phyloP scores from a whole-genome alignment of 345 rosid species.

The Isatis tinctoria region DNA sequence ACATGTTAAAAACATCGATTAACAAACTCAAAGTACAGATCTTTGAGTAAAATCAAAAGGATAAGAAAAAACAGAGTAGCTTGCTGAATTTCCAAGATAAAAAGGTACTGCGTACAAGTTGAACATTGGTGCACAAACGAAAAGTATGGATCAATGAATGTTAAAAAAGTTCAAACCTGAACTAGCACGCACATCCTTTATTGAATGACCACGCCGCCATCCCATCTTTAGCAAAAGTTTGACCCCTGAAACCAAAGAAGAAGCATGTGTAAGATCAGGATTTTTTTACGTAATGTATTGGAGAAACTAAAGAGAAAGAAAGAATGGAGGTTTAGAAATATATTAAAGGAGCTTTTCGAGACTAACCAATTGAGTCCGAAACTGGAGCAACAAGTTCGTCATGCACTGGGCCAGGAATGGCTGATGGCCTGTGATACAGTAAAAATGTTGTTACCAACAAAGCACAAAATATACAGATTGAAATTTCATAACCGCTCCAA shows the following conservation, averaged over 20 bases:
- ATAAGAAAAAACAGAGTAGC: background rate
- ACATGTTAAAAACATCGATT: conserved; percentile 3
- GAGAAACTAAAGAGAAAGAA: background rate
- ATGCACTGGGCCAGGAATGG: conserved; percentile 92
- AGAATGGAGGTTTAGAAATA: background rate
- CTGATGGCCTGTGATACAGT: conserved; percentile 67
- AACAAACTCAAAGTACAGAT: background rate
- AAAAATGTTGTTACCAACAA: conserved; percentile 10
- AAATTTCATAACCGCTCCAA: too few species aligned
- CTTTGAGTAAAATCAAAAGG: background rate
- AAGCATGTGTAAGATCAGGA: conserved; percentile 17
- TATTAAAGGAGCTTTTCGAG: conserved; percentile 6
- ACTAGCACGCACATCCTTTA: conserved; percentile 62
- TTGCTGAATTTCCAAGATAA: background rate
- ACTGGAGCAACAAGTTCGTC: conserved; percentile 85
- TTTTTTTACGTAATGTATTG: background rate
- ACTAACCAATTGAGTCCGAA: conserved; percentile 88
- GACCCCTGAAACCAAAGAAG: conserved; percentile 51
- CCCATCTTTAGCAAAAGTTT: conserved; percentile 90
- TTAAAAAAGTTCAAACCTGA: conserved; percentile 32
- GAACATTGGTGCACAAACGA: conserved; percentile 2
- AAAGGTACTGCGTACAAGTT: background rate
- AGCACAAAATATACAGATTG: background rate
- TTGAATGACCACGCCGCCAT: conserved; percentile 86
- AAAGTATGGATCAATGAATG: background rate